These are phyloP conservation scores for Psilocybe cyanescens DNA, from an alignment of 768 basidiomycete species.

Conservation along the genomic window DNA sequence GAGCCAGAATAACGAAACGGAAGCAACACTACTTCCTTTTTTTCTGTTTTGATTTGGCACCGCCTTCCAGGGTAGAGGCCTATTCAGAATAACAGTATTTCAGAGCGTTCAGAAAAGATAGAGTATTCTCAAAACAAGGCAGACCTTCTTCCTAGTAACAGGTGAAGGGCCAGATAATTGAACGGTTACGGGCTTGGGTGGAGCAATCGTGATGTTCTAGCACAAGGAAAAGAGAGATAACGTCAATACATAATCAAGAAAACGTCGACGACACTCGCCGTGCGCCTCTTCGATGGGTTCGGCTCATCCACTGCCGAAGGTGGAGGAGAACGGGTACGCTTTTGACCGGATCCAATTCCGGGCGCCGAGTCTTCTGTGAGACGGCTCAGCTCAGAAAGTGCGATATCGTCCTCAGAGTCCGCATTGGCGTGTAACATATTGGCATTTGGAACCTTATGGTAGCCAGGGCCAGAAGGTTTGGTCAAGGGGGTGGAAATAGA, in stretches of 20 bases:
- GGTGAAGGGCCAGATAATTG: neutral
- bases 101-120: neutral
- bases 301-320: constrained; percentile 14
- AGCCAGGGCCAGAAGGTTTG: neutral
- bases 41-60: constrained; percentile 15
- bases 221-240: neutral
- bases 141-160: constrained; percentile 4
- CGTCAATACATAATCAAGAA: neutral
- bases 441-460: neutral
- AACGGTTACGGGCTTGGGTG: neutral
- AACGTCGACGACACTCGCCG: constrained; percentile 9
- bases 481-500: neutral
- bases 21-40: constrained; percentile 14
- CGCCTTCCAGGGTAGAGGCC: neutral
- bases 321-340: constrained; percentile 19
- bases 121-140: neutral
- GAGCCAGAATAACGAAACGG: neutral
- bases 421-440: constrained; percentile 2
- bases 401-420: constrained; percentile 29
- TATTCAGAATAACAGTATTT: neutral
- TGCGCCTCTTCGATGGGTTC: constrained; percentile 12
- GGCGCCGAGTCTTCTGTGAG: constrained; percentile 8
- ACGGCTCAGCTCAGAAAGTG: constrained; percentile 25
- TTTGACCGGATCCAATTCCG: constrained; percentile 9
- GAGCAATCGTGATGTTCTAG: neutral